Evolutionary conservation across 1,284 basidiomycete species (phyloP), one percentile per base, ranked within the genome.

Genomic region (Neolentinus lepideus): DNA sequence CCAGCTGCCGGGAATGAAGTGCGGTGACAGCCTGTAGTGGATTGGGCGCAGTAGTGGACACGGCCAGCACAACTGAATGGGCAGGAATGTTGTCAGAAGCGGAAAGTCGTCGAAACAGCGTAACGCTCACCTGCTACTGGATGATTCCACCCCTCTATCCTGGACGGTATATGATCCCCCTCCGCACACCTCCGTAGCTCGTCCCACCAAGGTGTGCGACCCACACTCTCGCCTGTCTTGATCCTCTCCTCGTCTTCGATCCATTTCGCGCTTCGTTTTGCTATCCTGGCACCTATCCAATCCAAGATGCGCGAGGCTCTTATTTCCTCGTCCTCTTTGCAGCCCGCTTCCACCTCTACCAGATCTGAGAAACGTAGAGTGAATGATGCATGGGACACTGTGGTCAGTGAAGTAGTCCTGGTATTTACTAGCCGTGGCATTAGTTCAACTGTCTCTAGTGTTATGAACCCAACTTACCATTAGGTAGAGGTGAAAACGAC

Each of bases 201-300:
- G 60, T 90, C 85, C 90, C 90, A 92, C 89, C 89, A 92, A 1
- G 88, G 89, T 11, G 85, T 83, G 54, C 78, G 74, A 35, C 71
- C 58, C 14, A 60, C 71, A 38, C 67, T 71, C 50, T 74, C 74
- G 1, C 68, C 71, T 9, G 66, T 56, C 50, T 67, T 19, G 36
- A 45, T 12, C 19, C 38, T 72, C 56, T 81, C 76, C 29, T 79
- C 61, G 61, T 86, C 79, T 59, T 80, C 79, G 22, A 88, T 76
- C 89, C 90, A 92, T 63, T 74, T 78, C 16, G 77, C 67, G 57
- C 81, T 84, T 57, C 80, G 75, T 56, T 74, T 76, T 26, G 74
- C 69, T 52, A 91, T 81, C 52, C 90, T 81, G 16, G 80, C 79
- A 48, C 84, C 78, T 59, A 92, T 85, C 89, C 90, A 92, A 69